Conservation (phyloP, 768 basidiomycete species). For the Amanita pallidorosea region DNA sequence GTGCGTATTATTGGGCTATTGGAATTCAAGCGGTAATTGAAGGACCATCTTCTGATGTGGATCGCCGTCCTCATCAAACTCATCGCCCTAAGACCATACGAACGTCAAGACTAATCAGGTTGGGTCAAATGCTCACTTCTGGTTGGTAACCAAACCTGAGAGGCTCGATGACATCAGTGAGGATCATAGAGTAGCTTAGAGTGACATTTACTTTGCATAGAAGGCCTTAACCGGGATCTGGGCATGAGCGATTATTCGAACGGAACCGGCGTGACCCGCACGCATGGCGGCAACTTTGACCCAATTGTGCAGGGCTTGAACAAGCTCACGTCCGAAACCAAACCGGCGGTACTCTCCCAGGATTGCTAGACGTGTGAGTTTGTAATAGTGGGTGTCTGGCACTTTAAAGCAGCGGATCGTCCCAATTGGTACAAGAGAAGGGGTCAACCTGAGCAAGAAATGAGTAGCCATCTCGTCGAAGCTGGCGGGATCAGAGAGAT, state of each 20-base stretch:
- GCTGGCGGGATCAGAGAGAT: conserved; percentile 23
- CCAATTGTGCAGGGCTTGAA: conserved; percentile 53
- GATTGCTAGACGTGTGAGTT: conserved; percentile 64
- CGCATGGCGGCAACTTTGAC: conserved; percentile 31
- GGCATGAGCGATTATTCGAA: conserved; percentile 50
- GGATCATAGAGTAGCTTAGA: conserved; percentile 3
- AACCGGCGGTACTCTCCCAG: conserved; percentile 52
- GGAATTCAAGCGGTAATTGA: conserved; percentile 26
- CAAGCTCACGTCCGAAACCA: conserved; percentile 58
- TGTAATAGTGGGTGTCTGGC: conserved; percentile 40
- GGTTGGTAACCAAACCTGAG: conserved; percentile 21
- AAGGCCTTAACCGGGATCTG: conserved; percentile 65
- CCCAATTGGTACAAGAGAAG: conserved; percentile 53
- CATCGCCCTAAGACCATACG: conserved; percentile 40
- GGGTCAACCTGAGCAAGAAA: conserved; percentile 58
- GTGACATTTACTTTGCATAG: conserved; percentile 57
- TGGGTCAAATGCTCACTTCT: conserved; percentile 5
- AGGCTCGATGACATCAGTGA: conserved; percentile 7
- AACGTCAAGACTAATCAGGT: background rate
- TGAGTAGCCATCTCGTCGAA: conserved; percentile 56
- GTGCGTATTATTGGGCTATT: background rate
- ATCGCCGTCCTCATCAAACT: conserved; percentile 76
- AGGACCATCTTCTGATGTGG: conserved; percentile 80
- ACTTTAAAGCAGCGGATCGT: conserved; percentile 47
- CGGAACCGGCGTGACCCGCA: conserved; percentile 15